Conservation (phyloP, 208 protist species). For the Spongospora subterranea region DNA sequence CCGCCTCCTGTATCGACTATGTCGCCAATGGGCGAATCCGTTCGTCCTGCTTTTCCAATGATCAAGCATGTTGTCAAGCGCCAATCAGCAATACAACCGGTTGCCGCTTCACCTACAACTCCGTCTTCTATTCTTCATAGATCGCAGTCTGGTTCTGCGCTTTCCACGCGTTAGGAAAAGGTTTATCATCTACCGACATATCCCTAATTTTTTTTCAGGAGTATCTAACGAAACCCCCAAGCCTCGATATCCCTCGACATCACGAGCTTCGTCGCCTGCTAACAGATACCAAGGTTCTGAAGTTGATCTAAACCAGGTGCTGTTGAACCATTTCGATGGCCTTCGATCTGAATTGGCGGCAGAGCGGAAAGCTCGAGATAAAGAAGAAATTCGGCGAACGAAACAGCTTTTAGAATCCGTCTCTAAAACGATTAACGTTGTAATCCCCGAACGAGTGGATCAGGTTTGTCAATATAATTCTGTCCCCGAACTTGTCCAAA, state of each 20-base stretch:
- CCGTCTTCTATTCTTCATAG: not conserved
- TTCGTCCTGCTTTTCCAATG: not conserved
- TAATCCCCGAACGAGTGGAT: constrained; percentile 48
- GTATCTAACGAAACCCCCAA: not conserved
- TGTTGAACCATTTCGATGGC: not conserved
- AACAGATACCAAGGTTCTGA: not conserved
- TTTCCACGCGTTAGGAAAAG: not conserved
- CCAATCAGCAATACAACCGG: not conserved
- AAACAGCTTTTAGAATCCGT: constrained; percentile 43
- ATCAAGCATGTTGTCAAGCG: not conserved
- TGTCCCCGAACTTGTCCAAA: not conserved
- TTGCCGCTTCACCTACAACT: not conserved
- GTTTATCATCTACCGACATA: not conserved
- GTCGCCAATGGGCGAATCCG: constrained; percentile 21
- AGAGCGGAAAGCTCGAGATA: constrained; percentile 31
- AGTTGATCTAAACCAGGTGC: not conserved
- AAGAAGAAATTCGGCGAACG: constrained; percentile 35
- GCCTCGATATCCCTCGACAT: not conserved
- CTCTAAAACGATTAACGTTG: constrained; percentile 33
- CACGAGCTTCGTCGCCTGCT: not conserved
- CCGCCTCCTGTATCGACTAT: not conserved
- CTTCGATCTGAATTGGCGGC: not conserved
- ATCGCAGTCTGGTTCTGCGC: not conserved
- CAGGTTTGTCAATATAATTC: not conserved
- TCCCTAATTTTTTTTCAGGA: not conserved